Evolutionary conservation across 129 eudicot genomes (phyloP), one percentile per base, ranked within the genome.

Genomic region (Kitagawia praeruptora): DNA sequence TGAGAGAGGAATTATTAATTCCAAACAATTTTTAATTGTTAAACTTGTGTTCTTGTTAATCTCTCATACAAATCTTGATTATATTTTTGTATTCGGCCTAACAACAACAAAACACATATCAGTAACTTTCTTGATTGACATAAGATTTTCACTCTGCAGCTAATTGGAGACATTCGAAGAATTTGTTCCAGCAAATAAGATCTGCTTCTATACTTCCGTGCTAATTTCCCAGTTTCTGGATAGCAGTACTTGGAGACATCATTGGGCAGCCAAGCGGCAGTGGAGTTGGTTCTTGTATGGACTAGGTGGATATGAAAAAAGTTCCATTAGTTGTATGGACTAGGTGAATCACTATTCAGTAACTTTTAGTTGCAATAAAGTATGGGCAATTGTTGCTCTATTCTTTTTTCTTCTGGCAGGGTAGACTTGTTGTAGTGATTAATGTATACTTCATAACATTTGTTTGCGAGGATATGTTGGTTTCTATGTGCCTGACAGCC

Each of bases 221-320:
- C 77, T 74, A 4, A 31, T 27, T 74, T 27, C 19, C 38, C 9
- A 27, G 40, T 74, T 27, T 46, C 40, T 46, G 77, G 25, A 45
- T 38, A 42, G 4, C 39, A 45, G 77, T 25, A 46, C 19, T 25
- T 74, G 77, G 61, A 47, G 61, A 74, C 77, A 74, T 46, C 77
- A 74, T 46, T 1, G 61, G 49, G 34, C 49, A 46, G 56, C 61
- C 77, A 45, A 74, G 77, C 34, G 13, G 61, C 28, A 34, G 10
- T 66, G 41, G 41, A 72, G 49, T 19, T 74, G 77, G 54, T n/a
- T 1, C 38, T 73, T 73, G 77, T 74, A 45, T 74, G 58, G 49
- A 46, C 56, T 44, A 44, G 38, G 10, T 44, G 54, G 44, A n/a
- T 14, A 41, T 73, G 16, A 16, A 23, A 10, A 27, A 51, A 46